Evolutionary conservation across 768 basidiomycete genomes (phyloP).

Genomic region (Cystofilobasidium capitatum): DNA sequence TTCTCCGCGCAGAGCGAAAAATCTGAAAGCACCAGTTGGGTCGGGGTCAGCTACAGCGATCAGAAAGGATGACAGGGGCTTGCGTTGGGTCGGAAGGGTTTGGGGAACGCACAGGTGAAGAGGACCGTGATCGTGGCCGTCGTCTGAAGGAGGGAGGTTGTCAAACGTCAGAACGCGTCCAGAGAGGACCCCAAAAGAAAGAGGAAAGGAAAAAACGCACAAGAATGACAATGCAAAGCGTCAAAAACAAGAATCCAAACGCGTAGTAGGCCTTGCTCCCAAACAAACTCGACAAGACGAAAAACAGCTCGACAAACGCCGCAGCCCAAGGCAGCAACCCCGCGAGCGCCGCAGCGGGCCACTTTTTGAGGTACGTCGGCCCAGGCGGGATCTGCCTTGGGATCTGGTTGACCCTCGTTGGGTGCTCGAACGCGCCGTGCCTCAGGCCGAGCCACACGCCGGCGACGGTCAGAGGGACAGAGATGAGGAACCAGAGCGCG

Average conservation of each 20-base stretch:
- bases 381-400: constrained; percentile 89
- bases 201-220: background rate
- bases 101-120: constrained; percentile 33
- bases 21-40: constrained; percentile 55
- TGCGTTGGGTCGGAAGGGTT: background rate
- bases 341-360: constrained; percentile 68
- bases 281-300: constrained; percentile 44
- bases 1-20: constrained; percentile 90
- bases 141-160: constrained; percentile 48
- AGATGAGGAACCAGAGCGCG: constrained; percentile 85
- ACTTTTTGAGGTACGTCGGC: constrained; percentile 72
- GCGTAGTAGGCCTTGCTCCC: constrained; percentile 76
- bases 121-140: constrained; percentile 81
- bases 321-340: constrained; percentile 91
- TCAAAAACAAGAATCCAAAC: constrained; percentile 87
- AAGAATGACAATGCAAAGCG: constrained; percentile 67
- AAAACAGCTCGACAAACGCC: constrained; percentile 90
- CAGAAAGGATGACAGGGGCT: background rate
- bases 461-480: constrained; percentile 73
- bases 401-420: constrained; percentile 81
- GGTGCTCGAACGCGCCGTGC: constrained; percentile 72
- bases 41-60: background rate
- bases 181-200: background rate
- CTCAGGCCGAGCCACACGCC: constrained; percentile 79
- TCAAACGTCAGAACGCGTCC: too few species aligned